Evolutionary conservation across 2,329 filamentous ascomycete species (phyloP), one percentile per base, ranked within the genome.

Genomic region (Chaetomium sp.): DNA sequence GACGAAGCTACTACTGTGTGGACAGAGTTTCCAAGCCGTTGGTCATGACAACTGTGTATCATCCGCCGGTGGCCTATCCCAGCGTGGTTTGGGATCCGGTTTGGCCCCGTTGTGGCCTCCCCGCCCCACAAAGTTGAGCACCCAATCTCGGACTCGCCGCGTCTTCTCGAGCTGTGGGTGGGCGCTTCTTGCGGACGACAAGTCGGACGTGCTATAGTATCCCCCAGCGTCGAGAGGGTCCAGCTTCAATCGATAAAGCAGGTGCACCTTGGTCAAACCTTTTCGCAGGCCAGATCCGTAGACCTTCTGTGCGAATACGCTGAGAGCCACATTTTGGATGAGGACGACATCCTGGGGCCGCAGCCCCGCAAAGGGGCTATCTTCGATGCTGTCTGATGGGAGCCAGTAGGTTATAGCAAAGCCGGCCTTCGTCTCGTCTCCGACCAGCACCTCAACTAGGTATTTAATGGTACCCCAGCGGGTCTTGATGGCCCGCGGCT

Each of bases 381-480:
- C 56, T 16, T 60, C 62, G 3, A 76, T 65, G 79, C 75, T 49
- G 71, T 79, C 68, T 3, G 61, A 68, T 4, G 83, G 78, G 1
- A 96, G 79, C 94, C 94, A 98, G 74, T 96, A 92, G 2, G 90
- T 93, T 62, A 97, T 82, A 31, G 83, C 86, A 77, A 97, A 96
- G 2, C 90, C 90, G 0, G 91, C 86, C 68, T 83, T 86, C 0
- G 93, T 96, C 59, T 97, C 91, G 75, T 98, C 94, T 5, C 91
- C 93, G 0, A 97, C 87, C 1, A 93, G 80, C 2, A 95, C 76
- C 75, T 96, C 92, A 49, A 94, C 79, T 3, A 96, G 82, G 6
- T 90, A 85, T 59, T 89, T 82, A 7, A 81, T 80, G 12, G 78
- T 77, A 29, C 88, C 85, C 78, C 85, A 88, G 47, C 85, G 83